Percentiles rank a stretch among this genome's conserved stretches.
Conservation (phyloP, 345 rosid genomes). For the Gossypium australe region DNA sequence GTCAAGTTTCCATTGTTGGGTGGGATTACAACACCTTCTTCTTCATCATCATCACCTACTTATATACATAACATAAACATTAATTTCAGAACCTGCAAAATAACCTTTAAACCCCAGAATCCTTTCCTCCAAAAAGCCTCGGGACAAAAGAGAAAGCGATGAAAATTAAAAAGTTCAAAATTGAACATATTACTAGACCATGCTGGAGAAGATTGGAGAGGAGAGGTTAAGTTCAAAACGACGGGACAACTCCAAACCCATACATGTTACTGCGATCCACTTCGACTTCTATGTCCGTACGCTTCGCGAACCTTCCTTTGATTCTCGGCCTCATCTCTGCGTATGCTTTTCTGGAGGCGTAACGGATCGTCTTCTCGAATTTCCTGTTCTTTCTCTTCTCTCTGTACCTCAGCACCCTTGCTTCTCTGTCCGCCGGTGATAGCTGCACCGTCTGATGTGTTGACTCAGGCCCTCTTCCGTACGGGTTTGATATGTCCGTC, state of each 20-base stretch:
- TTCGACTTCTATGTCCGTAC: conserved; percentile 34
- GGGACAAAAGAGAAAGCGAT: not conserved
- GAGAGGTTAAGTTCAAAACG: conserved; percentile 32
- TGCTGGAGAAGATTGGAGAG: not conserved
- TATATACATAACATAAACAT: not conserved
- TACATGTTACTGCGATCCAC: conserved; percentile 37
- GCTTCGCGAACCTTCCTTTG: conserved; percentile 90
- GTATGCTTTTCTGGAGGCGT: conserved; percentile 87
- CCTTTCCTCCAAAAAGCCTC: not conserved
- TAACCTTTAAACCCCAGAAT: not conserved
- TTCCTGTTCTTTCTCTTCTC: conserved; percentile 95
- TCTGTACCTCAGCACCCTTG: conserved; percentile 90
- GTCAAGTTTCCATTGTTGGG: not conserved
- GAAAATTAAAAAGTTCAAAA: not conserved
- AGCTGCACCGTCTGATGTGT: conserved; percentile 47
- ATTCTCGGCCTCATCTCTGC: conserved; percentile 90
- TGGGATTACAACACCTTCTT: not conserved
- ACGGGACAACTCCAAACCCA: conserved; percentile 77
- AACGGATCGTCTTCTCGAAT: conserved; percentile 95
- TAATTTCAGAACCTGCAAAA: not conserved
- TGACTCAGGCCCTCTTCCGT: conserved; percentile 41
- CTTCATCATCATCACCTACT: not conserved
- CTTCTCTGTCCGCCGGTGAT: conserved; percentile 80
- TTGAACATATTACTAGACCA: not conserved
- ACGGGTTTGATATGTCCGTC: conserved; percentile 60